phyloP scores from a whole-genome alignment of 805 yeast species.

The Candida quercuum region DNA sequence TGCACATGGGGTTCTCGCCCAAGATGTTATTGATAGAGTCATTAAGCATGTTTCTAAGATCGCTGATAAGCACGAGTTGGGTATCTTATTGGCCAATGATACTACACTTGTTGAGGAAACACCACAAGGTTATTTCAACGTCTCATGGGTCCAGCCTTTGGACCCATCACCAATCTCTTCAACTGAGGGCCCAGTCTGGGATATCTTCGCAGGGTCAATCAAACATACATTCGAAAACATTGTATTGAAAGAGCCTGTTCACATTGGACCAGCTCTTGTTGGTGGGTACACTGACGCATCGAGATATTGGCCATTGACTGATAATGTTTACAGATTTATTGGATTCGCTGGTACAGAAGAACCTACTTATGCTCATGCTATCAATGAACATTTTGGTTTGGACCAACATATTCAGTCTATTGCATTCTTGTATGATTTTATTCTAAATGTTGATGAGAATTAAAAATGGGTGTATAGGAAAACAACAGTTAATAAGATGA shows the following conservation, averaged over 20 bases:
- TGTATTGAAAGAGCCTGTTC: conserved; percentile 14
- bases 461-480: not conserved
- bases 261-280: conserved; percentile 43
- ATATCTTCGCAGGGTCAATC: conserved; percentile 47
- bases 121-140: conserved; percentile 35
- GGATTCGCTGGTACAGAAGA: conserved; percentile 15
- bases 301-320: conserved; percentile 51
- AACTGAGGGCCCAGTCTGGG: conserved; percentile 41
- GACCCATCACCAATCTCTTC: conserved; percentile 55
- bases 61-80: conserved; percentile 45
- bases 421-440: conserved; percentile 50
- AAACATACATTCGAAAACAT: conserved; percentile 51
- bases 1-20: conserved; percentile 44
- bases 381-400: conserved; percentile 52
- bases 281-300: conserved; percentile 62
- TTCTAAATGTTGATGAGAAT: conserved; percentile 11
- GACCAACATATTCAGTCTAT: conserved; percentile 56
- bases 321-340: conserved; percentile 46
- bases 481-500: not conserved
- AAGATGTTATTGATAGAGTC: conserved; percentile 33
- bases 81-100: conserved; percentile 35
- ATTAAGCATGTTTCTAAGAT: conserved; percentile 30
- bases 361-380: conserved; percentile 46
- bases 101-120: conserved; percentile 30
- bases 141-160: conserved; percentile 30